A percentile compares a stretch with the other conserved stretches of the same genome.
Evolutionary conservation across 768 basidiomycete species (phyloP).

Genomic region (Tulasnella sp.): DNA sequence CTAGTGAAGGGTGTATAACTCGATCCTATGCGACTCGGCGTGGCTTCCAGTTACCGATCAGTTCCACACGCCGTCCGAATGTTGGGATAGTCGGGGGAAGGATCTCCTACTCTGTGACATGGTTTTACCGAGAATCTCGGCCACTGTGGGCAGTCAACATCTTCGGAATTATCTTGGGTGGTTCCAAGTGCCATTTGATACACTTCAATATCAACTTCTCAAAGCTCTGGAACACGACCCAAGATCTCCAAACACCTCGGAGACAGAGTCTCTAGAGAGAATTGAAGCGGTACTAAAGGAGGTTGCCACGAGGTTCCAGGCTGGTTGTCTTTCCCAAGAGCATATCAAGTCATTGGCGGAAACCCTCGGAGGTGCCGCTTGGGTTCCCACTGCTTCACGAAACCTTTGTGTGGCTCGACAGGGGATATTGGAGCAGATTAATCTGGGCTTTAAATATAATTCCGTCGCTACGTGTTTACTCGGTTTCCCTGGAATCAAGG

Average conservation of each 20-base stretch:
- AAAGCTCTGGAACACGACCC: not conserved
- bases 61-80: not conserved
- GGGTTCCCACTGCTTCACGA: not conserved
- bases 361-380: not conserved
- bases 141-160: not conserved
- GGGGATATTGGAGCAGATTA: not conserved
- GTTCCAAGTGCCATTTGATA: not conserved
- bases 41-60: not conserved
- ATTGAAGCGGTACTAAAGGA: not conserved
- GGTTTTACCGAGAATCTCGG: not conserved
- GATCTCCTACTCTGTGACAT: not conserved
- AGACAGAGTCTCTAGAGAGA: not conserved
- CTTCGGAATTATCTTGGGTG: conserved; percentile 13
- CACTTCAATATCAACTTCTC: not conserved
- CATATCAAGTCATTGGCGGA: not conserved
- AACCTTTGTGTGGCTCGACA: not conserved
- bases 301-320: not conserved
- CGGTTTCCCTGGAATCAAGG: not conserved
- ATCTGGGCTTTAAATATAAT: not conserved
- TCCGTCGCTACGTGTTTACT: not conserved
- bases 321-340: no score
- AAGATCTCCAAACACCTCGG: not conserved
- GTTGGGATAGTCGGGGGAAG: not conserved
- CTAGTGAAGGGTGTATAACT: no score
- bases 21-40: not conserved